phyloP scores from a whole-genome alignment of 2,329 filamentous ascomycete species.

The Neoascochyta sp. region DNA sequence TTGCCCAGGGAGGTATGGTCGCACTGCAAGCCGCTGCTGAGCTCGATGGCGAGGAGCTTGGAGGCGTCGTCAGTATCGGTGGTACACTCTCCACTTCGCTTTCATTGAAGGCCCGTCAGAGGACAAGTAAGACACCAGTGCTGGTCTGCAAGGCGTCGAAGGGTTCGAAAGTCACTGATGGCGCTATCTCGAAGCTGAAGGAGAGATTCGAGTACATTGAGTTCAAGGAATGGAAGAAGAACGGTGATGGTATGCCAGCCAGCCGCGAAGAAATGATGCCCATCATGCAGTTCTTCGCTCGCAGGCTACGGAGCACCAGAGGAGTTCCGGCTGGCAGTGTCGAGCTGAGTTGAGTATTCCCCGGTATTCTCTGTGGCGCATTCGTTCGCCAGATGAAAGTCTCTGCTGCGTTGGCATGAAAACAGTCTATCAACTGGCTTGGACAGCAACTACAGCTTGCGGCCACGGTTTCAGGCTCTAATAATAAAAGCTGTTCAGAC shows the following conservation, averaged over 20 bases:
- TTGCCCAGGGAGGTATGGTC: conserved; percentile 57
- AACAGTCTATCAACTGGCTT: no score
- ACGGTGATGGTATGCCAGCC: conserved; percentile 76
- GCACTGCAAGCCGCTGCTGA: conserved; percentile 46
- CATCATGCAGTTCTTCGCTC: conserved; percentile 78
- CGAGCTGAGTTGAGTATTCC: conserved; percentile 43
- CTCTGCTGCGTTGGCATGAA: no score
- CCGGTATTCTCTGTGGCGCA: no score
- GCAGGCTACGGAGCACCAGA: conserved; percentile 56
- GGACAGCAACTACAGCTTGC: no score
- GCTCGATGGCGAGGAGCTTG: conserved; percentile 43
- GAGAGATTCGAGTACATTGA: conserved; percentile 55
- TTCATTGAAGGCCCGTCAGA: conserved; percentile 25
- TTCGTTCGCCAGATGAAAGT: no score
- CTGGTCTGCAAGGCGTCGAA: conserved; percentile 57
- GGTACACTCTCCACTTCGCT: conserved; percentile 50
- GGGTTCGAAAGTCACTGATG: conserved; percentile 55
- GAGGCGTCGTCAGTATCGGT: conserved; percentile 62
- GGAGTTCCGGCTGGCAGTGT: conserved; percentile 53
- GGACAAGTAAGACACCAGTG: conserved; percentile 61
- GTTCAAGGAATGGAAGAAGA: conserved; percentile 47
- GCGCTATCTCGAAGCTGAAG: conserved; percentile 61
- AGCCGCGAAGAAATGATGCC: conserved; percentile 82
- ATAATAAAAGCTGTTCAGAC: no score
- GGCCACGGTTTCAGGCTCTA: no score